Base-by-base conservation (phyloP, 306 rosid genomes). In the Arachis stenosperma region DNA sequence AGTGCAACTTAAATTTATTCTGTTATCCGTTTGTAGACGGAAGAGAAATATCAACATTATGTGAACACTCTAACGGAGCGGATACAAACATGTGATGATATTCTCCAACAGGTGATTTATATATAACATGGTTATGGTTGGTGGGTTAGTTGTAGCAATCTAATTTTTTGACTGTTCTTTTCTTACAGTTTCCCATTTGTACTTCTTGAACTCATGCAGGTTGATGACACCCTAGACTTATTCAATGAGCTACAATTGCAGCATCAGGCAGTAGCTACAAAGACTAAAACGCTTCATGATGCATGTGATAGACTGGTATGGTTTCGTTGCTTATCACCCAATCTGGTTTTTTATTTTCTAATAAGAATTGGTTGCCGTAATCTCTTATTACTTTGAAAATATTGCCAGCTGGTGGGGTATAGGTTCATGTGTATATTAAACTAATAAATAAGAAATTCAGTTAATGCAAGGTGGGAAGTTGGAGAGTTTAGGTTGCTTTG, bases 251-350 rank as follows among this genome's bases (percentile, higher is more conserved):
- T 95, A 50, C 98, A 95, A 61, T 72, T 87, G 85, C 97, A 95
- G 83, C 99, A 95, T 84, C 93, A 90, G 73, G 98, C 98, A 40
- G 98, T 95, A 30, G 96, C 98, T 70, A 91, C 93, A 17, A 95
- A 91, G 92, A 95, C 99, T 48, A 91, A 89, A 86, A 95, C 99
- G 2, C 98, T 95, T 65, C 99, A 95, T 70, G 99, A 91, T 82
- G 99, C 99, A 6, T 95, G 98, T 61, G 99, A 95, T 44, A 80
- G 96, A 71, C 65, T 95, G 93, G 99, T 91, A 60, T 55, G 86
- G 22, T 75, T 80, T 81, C 74, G 65, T 75, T 66, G 70, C 69
- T 51, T 76, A 37, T 27, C 14, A 29, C 13, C 66, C 11, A 29
- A 70, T 9, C 51, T 46, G 68, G 22, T 17, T 57, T 66, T 75